phyloP scores from a whole-genome alignment of 148 eudicot genomes.

The Camellia japonica region DNA sequence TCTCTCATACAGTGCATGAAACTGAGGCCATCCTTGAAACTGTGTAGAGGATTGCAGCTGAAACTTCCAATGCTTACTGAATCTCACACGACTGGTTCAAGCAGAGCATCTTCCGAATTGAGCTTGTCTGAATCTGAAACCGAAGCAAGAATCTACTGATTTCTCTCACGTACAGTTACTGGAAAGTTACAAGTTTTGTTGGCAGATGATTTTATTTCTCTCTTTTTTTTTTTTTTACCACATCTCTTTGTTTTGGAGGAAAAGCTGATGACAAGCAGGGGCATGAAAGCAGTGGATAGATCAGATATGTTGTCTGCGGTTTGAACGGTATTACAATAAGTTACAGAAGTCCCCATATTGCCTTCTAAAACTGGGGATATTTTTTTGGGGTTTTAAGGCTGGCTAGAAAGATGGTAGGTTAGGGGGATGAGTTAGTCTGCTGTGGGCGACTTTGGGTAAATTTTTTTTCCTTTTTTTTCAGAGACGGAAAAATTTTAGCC shows the following conservation, averaged over 20 bases:
- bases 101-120: slow-evolving; percentile 36
- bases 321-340: slow-evolving; percentile 36
- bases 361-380: slow-evolving; percentile 22
- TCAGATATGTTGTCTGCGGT: slow-evolving; percentile 4
- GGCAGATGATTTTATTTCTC: slow-evolving; percentile 18
- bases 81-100: slow-evolving; percentile 32
- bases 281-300: background rate
- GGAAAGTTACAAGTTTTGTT: slow-evolving; percentile 20
- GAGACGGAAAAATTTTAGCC: slow-evolving; percentile 15
- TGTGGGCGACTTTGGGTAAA: slow-evolving; percentile 22
- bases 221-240: slow-evolving; percentile 8
- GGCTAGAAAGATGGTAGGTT: slow-evolving; percentile 24
- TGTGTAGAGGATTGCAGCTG: slow-evolving; percentile 36
- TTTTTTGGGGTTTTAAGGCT: slow-evolving; percentile 7
- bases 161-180: slow-evolving; percentile 20
- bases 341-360: slow-evolving; percentile 27
- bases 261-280: slow-evolving; percentile 14
- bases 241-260: slow-evolving; percentile 11
- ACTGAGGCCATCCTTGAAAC: slow-evolving; percentile 41
- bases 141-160: slow-evolving; percentile 31
- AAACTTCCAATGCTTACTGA: slow-evolving; percentile 35
- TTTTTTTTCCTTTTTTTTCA: background rate
- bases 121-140: slow-evolving; percentile 32
- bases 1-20: slow-evolving; percentile 44
- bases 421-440: slow-evolving; percentile 26